phyloP scores from a whole-genome alignment of 805 yeast genomes.

The Clavispora vitiphila region DNA sequence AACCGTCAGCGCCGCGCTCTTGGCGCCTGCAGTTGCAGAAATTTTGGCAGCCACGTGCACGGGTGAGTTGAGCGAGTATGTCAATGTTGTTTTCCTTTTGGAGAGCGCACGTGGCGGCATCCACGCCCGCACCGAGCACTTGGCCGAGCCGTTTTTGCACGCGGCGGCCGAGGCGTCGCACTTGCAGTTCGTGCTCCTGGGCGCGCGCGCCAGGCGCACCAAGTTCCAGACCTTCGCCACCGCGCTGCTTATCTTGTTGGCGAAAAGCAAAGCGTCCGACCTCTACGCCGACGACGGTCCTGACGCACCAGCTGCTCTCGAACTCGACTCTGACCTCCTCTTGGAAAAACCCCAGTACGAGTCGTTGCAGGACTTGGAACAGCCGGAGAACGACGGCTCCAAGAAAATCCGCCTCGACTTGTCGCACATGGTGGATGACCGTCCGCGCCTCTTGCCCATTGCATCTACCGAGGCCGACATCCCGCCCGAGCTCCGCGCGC shows the following conservation, averaged over 20 bases:
- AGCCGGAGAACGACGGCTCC: slow-evolving; percentile 22
- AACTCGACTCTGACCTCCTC: slow-evolving; percentile 69
- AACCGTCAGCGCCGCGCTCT: slow-evolving; percentile 35
- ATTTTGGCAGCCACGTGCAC: slow-evolving; percentile 21
- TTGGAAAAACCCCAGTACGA: slow-evolving; percentile 73
- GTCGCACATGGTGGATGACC: slow-evolving; percentile 14
- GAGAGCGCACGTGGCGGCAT: slow-evolving; percentile 65
- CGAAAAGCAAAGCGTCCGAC: slow-evolving; percentile 42
- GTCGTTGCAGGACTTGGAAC: slow-evolving; percentile 45
- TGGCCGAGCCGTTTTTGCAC: slow-evolving; percentile 49
- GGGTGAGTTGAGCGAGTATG: slow-evolving; percentile 24
- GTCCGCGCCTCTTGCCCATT: slow-evolving; percentile 49
- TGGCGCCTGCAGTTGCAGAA: slow-evolving; percentile 29
- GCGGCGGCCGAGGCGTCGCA: slow-evolving; percentile 57
- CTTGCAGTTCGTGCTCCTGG: slow-evolving; percentile 66
- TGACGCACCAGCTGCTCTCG: slow-evolving; percentile 50
- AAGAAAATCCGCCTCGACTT: slow-evolving; percentile 39
- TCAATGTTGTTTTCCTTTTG: slow-evolving; percentile 44
- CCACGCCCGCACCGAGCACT: slow-evolving; percentile 60
- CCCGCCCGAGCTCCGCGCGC: slow-evolving; percentile 44
- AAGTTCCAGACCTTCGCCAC: slow-evolving; percentile 71
- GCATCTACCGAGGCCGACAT: slow-evolving; percentile 59
- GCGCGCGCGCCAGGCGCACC: slow-evolving; percentile 84
- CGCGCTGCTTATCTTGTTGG: slow-evolving; percentile 72
- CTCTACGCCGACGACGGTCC: slow-evolving; percentile 18